Base-by-base conservation (phyloP, 164 flowering plant genomes). In the Magnolia sinica region DNA sequence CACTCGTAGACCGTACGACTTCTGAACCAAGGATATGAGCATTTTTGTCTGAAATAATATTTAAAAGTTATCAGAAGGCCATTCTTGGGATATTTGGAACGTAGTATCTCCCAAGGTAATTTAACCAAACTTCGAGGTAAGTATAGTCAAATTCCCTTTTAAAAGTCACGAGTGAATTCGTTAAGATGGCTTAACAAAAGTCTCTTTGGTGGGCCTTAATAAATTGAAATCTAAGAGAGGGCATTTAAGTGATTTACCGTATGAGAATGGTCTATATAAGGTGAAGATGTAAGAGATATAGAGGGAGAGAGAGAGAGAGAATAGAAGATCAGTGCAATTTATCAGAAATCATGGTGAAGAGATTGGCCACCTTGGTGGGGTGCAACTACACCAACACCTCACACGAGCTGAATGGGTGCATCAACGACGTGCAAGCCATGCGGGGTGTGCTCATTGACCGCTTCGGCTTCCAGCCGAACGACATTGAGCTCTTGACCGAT, bases 331-430 rank as follows among this genome's bases (percentile, higher is more conserved):
- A 31, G 37, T 31, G 37, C 37, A 31, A 2, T 31, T 31, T 31
- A 31, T 31, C 2, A 31, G 37, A 31, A 31, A 61, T 29, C 16
- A 80, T 74, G 37, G 84, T 64, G 74, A 89, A 87, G 84, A 88
- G 87, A 76, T 29, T 87, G 80, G 95, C 88, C 37, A 86, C 85
- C 27, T 74, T 91, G 64, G 95, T 86, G 1, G 93, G 95, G 7
- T 88, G 91, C 88, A 91, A 89, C 79, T 91, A 91, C 75, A 74
- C 77, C 0, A 86, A 86, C 83, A 89, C 88, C 45, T 68, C 19
- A 10, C 72, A 91, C 29, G 91, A 89, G 89, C 75, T 93, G 72
- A 89, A 86, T 37, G 98, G 96, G 2, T 93, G 98, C 88, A 87
- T 91, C 29, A 93, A 93, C 78, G 98, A 93, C 51, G 96, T 90